These are phyloP conservation scores for Dicorynia guianensis DNA, from an alignment of 306 rosid genomes.

Conservation along the genomic window DNA sequence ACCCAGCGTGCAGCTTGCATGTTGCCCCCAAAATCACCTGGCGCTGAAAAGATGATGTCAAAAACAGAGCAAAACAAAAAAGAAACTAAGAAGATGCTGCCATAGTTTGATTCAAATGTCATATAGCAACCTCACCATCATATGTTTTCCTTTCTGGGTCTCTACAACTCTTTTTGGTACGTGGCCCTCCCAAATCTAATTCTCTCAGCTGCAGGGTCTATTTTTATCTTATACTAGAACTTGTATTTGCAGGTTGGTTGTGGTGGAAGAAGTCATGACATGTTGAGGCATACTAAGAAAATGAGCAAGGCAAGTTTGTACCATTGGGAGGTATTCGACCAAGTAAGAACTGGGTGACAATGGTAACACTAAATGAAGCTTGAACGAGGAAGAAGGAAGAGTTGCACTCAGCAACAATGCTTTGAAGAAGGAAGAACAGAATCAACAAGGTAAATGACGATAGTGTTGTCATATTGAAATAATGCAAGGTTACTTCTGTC, in stretches of 20 bases:
- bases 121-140: slow-evolving; percentile 38
- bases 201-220: slow-evolving; percentile 35
- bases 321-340: slow-evolving; percentile 4
- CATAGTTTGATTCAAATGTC: slow-evolving; percentile 18
- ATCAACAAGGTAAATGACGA: too few relatives aligned
- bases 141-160: slow-evolving; percentile 37
- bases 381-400: too few relatives aligned
- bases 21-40: slow-evolving; percentile 60
- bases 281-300: neutral
- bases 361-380: too few relatives aligned
- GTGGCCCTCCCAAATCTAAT: slow-evolving; percentile 36
- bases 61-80: slow-evolving; percentile 1
- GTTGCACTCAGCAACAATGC: too few relatives aligned
- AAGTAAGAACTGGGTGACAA: slow-evolving; percentile 21
- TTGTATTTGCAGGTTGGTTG: neutral
- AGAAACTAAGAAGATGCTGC: slow-evolving; percentile 19
- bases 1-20: slow-evolving; percentile 57
- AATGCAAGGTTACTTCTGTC: too few relatives aligned
- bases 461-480: too few relatives aligned
- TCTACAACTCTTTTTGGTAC: slow-evolving; percentile 23
- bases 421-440: too few relatives aligned
- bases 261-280: slow-evolving; percentile 43
- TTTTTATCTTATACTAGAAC: neutral
- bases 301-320: slow-evolving; percentile 18
- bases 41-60: slow-evolving; percentile 40